These are phyloP conservation scores for Juncus effusus DNA, from an alignment of 176 grass and related monocot genomes.

Conservation along the genomic window DNA sequence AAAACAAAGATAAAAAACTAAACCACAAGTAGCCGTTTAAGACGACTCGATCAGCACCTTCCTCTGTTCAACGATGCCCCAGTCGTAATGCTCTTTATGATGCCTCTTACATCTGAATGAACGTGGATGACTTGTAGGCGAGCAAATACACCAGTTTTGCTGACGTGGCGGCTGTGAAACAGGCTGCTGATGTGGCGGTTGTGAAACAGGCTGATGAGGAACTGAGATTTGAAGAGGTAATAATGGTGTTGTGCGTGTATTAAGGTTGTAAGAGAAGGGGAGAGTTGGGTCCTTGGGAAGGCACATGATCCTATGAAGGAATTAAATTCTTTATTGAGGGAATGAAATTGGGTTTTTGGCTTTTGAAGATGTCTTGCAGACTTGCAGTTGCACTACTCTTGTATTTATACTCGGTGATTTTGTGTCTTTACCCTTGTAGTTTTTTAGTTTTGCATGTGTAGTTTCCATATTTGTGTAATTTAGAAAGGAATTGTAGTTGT, in stretches of 20 bases:
- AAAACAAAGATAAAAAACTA: too few relatives aligned
- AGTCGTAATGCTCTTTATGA: conserved; percentile 24
- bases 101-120: conserved; percentile 76
- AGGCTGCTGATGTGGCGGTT: not conserved
- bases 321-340: conserved; percentile 18
- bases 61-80: not conserved
- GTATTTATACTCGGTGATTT: too few relatives aligned
- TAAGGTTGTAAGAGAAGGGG: not conserved
- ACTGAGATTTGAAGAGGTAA: conserved; percentile 2
- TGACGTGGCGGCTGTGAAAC: conserved; percentile 2
- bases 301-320: conserved; percentile 10
- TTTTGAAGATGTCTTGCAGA: too few relatives aligned
- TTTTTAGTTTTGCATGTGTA: too few relatives aligned
- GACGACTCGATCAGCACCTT: too few relatives aligned
- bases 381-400: too few relatives aligned
- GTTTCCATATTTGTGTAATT: too few relatives aligned
- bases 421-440: too few relatives aligned
- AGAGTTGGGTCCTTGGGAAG: not conserved
- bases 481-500: too few relatives aligned
- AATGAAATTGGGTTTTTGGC: not conserved
- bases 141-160: conserved; percentile 32
- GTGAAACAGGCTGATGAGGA: not conserved
- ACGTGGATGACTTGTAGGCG: conserved; percentile 47
- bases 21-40: too few relatives aligned
- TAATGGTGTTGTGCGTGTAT: not conserved